Conservation (phyloP, 169 alveolate genomes). For the Plasmodium berghei region DNA sequence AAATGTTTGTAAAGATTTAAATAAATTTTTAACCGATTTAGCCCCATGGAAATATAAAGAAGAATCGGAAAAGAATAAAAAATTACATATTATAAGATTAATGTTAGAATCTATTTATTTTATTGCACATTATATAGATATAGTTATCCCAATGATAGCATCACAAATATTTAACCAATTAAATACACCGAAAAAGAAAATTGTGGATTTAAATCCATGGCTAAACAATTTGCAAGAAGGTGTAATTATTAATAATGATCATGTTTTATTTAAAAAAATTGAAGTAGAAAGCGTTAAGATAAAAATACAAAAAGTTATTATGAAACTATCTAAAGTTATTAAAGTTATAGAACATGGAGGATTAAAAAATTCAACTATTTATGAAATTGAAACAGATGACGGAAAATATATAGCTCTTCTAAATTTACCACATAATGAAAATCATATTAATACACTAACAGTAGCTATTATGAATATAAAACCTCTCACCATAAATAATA, state of each 20-base stretch:
- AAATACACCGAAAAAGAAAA: constrained; percentile 79
- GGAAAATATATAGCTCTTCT: constrained; percentile 45
- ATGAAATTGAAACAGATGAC: constrained; percentile 41
- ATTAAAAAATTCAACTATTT: constrained; percentile 12
- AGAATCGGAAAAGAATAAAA: constrained; percentile 69
- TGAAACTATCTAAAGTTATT: constrained; percentile 57
- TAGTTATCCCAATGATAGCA: constrained; percentile 90
- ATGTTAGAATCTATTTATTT: constrained; percentile 92
- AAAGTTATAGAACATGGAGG: constrained; percentile 24
- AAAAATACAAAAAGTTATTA: constrained; percentile 63
- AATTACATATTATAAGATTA: constrained; percentile 87
- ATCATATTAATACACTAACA: constrained; percentile 18
- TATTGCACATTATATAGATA: constrained; percentile 89
- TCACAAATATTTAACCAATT: constrained; percentile 84
- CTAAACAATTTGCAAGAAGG: constrained; percentile 80
- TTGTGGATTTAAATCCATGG: constrained; percentile 78
- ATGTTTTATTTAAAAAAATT: constrained; percentile 63
- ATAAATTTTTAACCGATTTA: constrained; percentile 89
- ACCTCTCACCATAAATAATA: constrained; percentile 59
- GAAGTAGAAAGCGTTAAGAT: constrained; percentile 37
- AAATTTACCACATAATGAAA: constrained; percentile 12
- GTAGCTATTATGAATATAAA: constrained; percentile 48
- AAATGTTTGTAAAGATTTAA: constrained; percentile 86
- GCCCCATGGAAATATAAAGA: constrained; percentile 91
- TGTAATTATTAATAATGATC: constrained; percentile 33